A percentile compares a stretch with the other conserved stretches of the same genome.
These are phyloP conservation scores for Didymellaceae sp. DNA, from an alignment of 2,329 filamentous ascomycete genomes.

Conservation along the genomic window DNA sequence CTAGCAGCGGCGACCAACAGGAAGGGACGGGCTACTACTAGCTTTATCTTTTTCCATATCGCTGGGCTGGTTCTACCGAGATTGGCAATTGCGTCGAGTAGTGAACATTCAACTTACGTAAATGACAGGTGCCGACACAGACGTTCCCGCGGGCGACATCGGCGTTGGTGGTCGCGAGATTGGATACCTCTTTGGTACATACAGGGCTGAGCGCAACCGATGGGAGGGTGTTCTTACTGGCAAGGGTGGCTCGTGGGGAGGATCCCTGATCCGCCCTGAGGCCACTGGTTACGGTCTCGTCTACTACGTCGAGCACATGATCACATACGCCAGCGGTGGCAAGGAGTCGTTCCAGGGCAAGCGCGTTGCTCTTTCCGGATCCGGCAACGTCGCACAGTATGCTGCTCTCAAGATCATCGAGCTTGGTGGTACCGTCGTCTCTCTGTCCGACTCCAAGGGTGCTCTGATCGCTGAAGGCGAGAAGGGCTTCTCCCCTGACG, in stretches of 20 bases:
- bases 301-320: constrained; percentile 66
- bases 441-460: constrained; percentile 91
- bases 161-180: constrained; percentile 92
- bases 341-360: constrained; percentile 88
- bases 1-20: constrained; percentile 16
- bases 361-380: constrained; percentile 93
- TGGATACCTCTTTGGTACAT: constrained; percentile 92
- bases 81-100: constrained; percentile 8
- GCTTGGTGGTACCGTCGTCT: constrained; percentile 90
- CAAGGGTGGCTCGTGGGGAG: constrained; percentile 93
- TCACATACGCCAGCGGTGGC: constrained; percentile 78
- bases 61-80: constrained; percentile 3
- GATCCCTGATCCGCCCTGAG: constrained; percentile 91
- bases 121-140: constrained; percentile 75
- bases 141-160: constrained; percentile 96
- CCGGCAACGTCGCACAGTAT: constrained; percentile 97
- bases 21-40: constrained; percentile 19
- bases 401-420: constrained; percentile 95
- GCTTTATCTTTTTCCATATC: constrained; percentile 19
- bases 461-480: constrained; percentile 76
- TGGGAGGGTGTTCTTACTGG: constrained; percentile 97
- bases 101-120: constrained; percentile 50
- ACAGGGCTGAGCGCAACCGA: constrained; percentile 84
- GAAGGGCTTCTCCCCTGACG: constrained; percentile 76
- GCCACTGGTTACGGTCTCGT: constrained; percentile 96